phyloP scores from a whole-genome alignment of 306 rosid genomes.

The Medicago ruthenica region DNA sequence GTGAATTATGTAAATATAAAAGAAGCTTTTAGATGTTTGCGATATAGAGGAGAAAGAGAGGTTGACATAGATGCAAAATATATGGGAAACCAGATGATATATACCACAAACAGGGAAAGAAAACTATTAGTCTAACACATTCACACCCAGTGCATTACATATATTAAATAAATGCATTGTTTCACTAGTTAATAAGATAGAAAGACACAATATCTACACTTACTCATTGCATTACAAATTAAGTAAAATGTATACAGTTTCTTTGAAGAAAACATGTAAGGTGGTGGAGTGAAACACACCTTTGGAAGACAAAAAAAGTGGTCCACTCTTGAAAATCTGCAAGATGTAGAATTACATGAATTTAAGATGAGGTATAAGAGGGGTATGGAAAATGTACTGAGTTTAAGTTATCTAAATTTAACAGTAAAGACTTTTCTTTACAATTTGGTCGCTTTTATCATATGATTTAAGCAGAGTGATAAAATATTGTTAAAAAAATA shows the following conservation, averaged over 20 bases:
- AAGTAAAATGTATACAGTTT: neutral
- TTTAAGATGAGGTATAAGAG: slow-evolving; percentile 17
- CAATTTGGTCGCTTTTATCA: slow-evolving; percentile 9
- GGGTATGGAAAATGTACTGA: slow-evolving; percentile 13
- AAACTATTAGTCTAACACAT: no score
- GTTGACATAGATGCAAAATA: no score
- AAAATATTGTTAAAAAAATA: no score
- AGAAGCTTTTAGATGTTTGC: no score
- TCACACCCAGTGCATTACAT: no score
- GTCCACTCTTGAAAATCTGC: slow-evolving; percentile 96
- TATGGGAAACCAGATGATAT: no score
- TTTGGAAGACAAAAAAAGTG: slow-evolving; percentile 90
- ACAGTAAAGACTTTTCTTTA: neutral
- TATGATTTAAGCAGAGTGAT: neutral
- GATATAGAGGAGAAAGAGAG: no score
- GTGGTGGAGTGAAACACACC: slow-evolving; percentile 59
- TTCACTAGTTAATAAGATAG: no score
- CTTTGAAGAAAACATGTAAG: slow-evolving; percentile 25
- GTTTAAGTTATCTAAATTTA: slow-evolving; percentile 29
- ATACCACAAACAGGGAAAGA: no score
- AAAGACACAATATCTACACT: neutral
- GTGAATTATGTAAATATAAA: no score
- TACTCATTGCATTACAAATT: slow-evolving; percentile 17
- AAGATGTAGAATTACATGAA: slow-evolving; percentile 41
- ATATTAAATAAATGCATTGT: no score